Conservation (phyloP, 2,329 filamentous ascomycete genomes). For the Cercospora sojina region DNA sequence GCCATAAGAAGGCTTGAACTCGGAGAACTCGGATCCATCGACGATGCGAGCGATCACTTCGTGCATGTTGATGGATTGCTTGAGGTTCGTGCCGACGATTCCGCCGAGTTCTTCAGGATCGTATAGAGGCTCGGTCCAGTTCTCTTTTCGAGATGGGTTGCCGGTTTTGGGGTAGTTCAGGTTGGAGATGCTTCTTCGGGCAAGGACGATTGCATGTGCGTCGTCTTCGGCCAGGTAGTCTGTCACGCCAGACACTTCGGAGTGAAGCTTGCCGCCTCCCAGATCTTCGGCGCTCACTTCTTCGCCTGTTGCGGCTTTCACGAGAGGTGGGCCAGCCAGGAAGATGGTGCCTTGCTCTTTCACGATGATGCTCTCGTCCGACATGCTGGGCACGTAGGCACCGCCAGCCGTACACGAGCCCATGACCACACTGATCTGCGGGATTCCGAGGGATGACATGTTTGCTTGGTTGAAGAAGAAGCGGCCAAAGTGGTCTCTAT, state of each 20-base stretch:
- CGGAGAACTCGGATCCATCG: constrained; percentile 83
- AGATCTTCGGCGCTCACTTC: constrained; percentile 87
- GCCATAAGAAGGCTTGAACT: constrained; percentile 93
- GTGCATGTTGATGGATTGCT: constrained; percentile 78
- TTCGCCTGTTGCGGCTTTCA: constrained; percentile 94
- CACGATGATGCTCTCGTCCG: constrained; percentile 95
- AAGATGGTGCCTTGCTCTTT: constrained; percentile 96
- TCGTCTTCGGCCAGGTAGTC: constrained; percentile 95
- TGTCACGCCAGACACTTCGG: constrained; percentile 85
- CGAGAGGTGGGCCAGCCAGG: constrained; percentile 86
- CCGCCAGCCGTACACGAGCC: constrained; percentile 94
- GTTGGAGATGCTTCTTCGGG: constrained; percentile 78
- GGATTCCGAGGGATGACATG: constrained; percentile 86
- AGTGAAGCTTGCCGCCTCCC: constrained; percentile 86
- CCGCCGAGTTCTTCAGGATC: constrained; percentile 76
- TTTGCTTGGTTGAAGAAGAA: constrained; percentile 98
- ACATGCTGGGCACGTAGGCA: constrained; percentile 96
- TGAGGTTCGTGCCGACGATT: constrained; percentile 86
- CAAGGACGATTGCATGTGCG: constrained; percentile 83
- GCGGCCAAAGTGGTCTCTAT: constrained; percentile 90
- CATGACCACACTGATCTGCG: constrained; percentile 95
- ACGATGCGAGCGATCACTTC: constrained; percentile 92
- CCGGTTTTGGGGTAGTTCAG: constrained; percentile 73
- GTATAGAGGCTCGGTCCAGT: constrained; percentile 74
- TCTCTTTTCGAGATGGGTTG: constrained; percentile 39